Conservation (phyloP, 1,139 yeast genomes). For the Diutina ranongensis region DNA sequence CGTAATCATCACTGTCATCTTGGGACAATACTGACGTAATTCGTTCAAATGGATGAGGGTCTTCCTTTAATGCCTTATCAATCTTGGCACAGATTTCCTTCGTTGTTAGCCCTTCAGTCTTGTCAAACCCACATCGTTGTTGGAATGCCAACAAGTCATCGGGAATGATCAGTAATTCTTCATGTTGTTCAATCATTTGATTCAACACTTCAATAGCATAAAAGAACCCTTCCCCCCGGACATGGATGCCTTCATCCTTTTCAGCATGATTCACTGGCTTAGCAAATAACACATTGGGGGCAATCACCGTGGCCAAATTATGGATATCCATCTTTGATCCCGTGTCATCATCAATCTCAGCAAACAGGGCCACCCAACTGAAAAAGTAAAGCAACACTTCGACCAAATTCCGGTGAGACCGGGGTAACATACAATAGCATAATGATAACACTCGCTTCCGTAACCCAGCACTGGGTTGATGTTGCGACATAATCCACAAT, state of each 20-base stretch:
- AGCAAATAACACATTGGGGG: constrained; percentile 77
- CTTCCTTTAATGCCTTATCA: constrained; percentile 22
- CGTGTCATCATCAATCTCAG: constrained; percentile 72
- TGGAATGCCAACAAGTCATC: constrained; percentile 31
- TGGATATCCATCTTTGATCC: constrained; percentile 98
- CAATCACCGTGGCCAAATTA: constrained; percentile 87
- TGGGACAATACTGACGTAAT: constrained; percentile 11
- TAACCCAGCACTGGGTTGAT: not conserved
- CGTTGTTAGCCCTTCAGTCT: constrained; percentile 16
- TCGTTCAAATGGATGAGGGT: constrained; percentile 18
- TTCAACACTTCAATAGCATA: constrained; percentile 87
- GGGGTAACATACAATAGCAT: constrained; percentile 71
- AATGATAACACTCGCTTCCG: constrained; percentile 60
- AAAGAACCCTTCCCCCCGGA: constrained; percentile 64
- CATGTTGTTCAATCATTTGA: constrained; percentile 72
- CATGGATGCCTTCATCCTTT: constrained; percentile 14
- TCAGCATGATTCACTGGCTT: constrained; percentile 17
- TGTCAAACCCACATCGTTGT: constrained; percentile 23
- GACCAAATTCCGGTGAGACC: constrained; percentile 70
- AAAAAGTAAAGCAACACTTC: constrained; percentile 82
- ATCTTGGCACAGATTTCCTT: constrained; percentile 28
- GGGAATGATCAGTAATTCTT: constrained; percentile 73
- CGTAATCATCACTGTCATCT: constrained; percentile 9
- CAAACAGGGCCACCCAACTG: constrained; percentile 94
- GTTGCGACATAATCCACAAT: constrained; percentile 58